Evolutionary conservation across 345 rosid species (phyloP), one percentile per base, ranked within the genome.

Genomic region (Hypericum perforatum): DNA sequence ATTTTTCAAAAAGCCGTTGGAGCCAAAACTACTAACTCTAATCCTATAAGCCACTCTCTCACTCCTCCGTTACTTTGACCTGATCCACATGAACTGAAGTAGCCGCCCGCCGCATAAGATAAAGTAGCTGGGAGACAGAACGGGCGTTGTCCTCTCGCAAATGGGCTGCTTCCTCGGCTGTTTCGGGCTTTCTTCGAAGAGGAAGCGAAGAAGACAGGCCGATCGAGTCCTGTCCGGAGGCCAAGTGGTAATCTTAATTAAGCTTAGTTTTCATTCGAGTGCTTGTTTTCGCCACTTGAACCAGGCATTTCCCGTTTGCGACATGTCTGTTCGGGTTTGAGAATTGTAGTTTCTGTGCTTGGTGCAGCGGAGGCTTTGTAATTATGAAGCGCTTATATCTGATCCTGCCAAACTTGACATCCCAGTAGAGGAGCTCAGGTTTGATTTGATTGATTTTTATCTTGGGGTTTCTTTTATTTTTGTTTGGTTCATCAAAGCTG

Each of bases 391-490:
- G 70, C 69, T 89, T 37, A 84, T 67, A 42, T 68, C 71, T 41
- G 70, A 44, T 59, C 77, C 78, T 47, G 11, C 52, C 12, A 63
- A 65, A 58, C 43, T 63, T 63, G 75, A 62, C 55, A 9, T 11
- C 50, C 5, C 22, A 37, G 76, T 29, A 37, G 46, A 67, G 45
- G 70, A 76, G 57, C 78, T 68, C 66, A 76, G 82, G 89, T 82
- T 66, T 7, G 44, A 48, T 39, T 8, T 9, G 0, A 7, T 0
- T 52, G 39, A 0, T 10, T 14, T 37, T 52, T 32, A 8, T 43
- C 57, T 22, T 51, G 10, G 12, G 8, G 16, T 44, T 11, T n/a
- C n/a, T n/a, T n/a, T n/a, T 12, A 40, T 45, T 9, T 16, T 12
- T 39, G 7, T 13, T 5, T 41, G n/a, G n/a, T n/a, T n/a, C n/a